Base-by-base conservation (phyloP, 1,284 basidiomycete genomes). In the Rhodotorula mucilaginosa region DNA sequence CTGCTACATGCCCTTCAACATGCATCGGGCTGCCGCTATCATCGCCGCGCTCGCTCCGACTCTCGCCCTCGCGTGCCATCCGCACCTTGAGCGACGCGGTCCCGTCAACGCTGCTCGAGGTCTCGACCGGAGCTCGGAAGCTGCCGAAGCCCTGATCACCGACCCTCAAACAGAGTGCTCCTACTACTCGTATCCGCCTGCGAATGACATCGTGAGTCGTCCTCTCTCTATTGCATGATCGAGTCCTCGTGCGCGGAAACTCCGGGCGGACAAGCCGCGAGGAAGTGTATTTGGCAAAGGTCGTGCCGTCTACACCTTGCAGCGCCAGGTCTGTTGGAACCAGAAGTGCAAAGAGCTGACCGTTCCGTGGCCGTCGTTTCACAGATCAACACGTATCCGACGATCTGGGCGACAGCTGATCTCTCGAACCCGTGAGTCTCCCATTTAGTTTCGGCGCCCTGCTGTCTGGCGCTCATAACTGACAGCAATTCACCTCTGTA, bases 381-480 rank as follows among this genome's bases (percentile, higher is more conserved):
- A 16, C 52, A 72, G 71, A 44, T 72, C 3, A n/a, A 59, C 7
- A 51, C 67, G 21, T 72, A 69, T 46, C 71, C 71, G 0, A 48
- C 26, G 15, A 69, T 72, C 57, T 72, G 71, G 71, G 47, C 21
- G 12, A 72, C 71, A 0, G 71, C 67, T 0, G 58, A 67, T 48
- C 52, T 72, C 8, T 61, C 58, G 5, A 47, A 46, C 39, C 6
- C 65, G 71, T 72, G 21, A n/a, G 69, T 67, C n/a, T 29, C 26
- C 21, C 64, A 26, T 26, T 2, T 46, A 3, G 31, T 44, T 34
- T 19, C 58, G 58, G 8, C 47, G 8, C 8, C 18, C 60, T 31
- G 26, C 44, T 26, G 29, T 34, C 16, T 23, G 31, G 12, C 21
- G 31, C 34, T 8, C 19, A 10, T 13, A n/a, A 5, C 15, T 19